Conservation (phyloP, 2,329 filamentous ascomycete species). For the Fusarium decemcellulare region DNA sequence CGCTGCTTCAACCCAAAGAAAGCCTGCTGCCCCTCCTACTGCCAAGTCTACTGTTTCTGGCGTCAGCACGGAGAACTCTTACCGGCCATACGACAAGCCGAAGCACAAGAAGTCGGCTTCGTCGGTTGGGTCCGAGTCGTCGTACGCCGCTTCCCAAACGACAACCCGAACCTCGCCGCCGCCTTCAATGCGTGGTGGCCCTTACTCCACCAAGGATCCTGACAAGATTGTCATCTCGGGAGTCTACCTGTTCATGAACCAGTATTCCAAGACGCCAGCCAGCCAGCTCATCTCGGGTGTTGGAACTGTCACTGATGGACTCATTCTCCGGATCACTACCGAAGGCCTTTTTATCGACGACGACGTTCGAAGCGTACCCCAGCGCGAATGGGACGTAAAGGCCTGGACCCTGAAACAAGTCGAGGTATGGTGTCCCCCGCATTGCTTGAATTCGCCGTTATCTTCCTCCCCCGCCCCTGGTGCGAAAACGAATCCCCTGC, state of each 20-base stretch:
- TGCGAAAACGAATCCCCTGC: constrained; percentile 57
- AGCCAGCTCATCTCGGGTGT: constrained; percentile 90
- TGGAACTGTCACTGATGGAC: constrained; percentile 88
- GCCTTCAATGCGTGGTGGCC: constrained; percentile 79
- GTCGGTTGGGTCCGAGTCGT: constrained; percentile 82
- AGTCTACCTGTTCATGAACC: constrained; percentile 93
- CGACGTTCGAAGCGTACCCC: constrained; percentile 89
- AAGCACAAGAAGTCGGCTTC: constrained; percentile 75
- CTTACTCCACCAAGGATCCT: constrained; percentile 90
- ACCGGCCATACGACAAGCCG: constrained; percentile 80
- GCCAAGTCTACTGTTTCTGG: constrained; percentile 73
- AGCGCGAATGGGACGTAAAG: constrained; percentile 98
- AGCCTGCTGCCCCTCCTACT: constrained; percentile 62
- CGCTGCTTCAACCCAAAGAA: constrained; percentile 43
- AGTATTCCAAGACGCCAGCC: constrained; percentile 89
- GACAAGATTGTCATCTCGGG: constrained; percentile 97
- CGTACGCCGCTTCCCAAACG: constrained; percentile 87
- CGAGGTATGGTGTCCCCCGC: constrained; percentile 86
- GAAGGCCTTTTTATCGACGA: constrained; percentile 98
- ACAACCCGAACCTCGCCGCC: constrained; percentile 89
- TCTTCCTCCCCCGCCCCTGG: constrained; percentile 58
- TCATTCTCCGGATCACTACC: constrained; percentile 92
- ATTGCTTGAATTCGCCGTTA: constrained; percentile 66
- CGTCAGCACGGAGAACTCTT: constrained; percentile 77
- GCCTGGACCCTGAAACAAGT: constrained; percentile 96